Percentiles rank a stretch among this genome's conserved stretches.
Evolutionary conservation across 83 land plant genomes (phyloP).

Genomic region (Picea abies): DNA sequence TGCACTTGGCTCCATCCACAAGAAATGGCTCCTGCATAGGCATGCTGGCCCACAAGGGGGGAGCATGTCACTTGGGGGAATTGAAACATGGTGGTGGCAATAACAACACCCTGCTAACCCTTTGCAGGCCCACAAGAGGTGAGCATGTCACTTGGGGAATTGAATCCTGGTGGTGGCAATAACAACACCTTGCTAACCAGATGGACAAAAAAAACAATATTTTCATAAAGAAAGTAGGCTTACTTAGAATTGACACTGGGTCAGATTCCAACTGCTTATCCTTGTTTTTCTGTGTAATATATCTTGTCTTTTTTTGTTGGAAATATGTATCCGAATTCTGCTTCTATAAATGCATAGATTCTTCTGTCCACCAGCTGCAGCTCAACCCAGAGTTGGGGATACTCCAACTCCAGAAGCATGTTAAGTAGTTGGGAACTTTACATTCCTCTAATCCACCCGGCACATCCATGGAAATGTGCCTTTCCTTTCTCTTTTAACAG

Average conservation of each 20-base stretch:
- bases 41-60: too few species aligned
- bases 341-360: not conserved
- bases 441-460: not conserved
- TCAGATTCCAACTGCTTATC: not conserved
- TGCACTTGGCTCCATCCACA: too few species aligned
- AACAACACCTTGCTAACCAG: too few species aligned
- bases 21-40: too few species aligned
- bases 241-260: not conserved
- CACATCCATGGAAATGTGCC: conserved; percentile 3
- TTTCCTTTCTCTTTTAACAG: not conserved
- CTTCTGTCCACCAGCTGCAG: not conserved
- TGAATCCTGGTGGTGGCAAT: too few species aligned
- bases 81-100: too few species aligned
- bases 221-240: not conserved
- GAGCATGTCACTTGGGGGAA: too few species aligned
- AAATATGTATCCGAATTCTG: not conserved
- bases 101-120: too few species aligned
- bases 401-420: not conserved
- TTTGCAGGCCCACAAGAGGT: too few species aligned
- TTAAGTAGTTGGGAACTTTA: not conserved
- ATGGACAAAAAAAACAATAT: not conserved
- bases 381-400: not conserved
- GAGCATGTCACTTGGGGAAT: too few species aligned
- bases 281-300: not conserved
- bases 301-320: not conserved